Evolutionary conservation across 768 basidiomycete species (phyloP).

Genomic region (Lyophyllum atratum): DNA sequence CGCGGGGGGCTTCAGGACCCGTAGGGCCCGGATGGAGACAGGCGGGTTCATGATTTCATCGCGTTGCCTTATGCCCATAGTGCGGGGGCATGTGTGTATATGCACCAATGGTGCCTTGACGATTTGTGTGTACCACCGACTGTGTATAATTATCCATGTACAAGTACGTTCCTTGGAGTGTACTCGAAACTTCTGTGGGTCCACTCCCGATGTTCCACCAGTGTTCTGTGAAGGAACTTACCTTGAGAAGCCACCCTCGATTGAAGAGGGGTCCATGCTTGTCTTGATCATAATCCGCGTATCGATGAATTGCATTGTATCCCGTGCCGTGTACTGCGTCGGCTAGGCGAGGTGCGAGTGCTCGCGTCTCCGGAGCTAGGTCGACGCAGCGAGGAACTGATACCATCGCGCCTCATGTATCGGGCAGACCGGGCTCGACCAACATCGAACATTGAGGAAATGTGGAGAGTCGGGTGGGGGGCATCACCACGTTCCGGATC

Average conservation of each 20-base stretch:
- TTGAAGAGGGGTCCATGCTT: neutral
- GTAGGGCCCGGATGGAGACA: constrained; percentile 1
- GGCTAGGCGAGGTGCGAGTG: neutral
- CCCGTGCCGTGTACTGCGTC: neutral
- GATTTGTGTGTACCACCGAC: neutral
- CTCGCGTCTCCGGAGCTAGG: neutral
- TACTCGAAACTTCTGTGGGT: neutral
- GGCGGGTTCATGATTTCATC: neutral
- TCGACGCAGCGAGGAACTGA: neutral
- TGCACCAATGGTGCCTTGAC: neutral
- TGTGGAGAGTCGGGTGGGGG: neutral
- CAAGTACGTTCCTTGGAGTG: neutral
- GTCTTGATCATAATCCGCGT: neutral
- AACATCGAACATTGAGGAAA: too few species aligned
- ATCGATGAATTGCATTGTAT: neutral
- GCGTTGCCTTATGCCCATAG: too few species aligned
- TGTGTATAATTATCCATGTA: too few species aligned
- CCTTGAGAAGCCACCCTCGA: neutral
- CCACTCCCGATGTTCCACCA: neutral
- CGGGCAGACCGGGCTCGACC: too few species aligned
- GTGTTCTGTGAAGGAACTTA: neutral
- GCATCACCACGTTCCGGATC: neutral
- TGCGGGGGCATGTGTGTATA: neutral
- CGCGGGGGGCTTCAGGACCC: neutral
- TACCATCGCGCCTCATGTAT: neutral